A percentile compares a stretch with the other conserved stretches of the same genome.
Evolutionary conservation across 768 basidiomycete genomes (phyloP).

Genomic region (Mrakia frigida): DNA sequence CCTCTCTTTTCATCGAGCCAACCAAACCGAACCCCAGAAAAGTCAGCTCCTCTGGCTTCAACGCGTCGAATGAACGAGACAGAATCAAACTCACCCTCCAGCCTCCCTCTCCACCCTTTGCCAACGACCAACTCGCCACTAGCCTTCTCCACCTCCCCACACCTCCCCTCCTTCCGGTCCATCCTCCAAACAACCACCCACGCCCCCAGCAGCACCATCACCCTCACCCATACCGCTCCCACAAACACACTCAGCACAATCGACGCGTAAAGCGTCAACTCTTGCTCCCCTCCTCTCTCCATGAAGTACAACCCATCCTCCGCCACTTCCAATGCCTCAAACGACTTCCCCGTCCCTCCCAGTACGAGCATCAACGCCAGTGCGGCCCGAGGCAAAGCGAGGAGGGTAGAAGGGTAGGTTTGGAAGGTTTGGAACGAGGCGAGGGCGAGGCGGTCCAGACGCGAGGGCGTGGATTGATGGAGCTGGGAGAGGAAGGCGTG

Average conservation of each 20-base stretch:
- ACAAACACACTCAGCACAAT: background rate
- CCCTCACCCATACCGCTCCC: background rate
- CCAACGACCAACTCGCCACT: background rate
- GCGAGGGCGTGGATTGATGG: background rate
- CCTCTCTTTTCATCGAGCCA: background rate
- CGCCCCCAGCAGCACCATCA: background rate
- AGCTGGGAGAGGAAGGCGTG: constrained; percentile 1
- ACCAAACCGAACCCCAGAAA: background rate
- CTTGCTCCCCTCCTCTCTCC: too few relatives aligned
- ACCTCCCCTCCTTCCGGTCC: background rate
- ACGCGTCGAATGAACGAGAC: background rate
- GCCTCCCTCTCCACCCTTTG: background rate
- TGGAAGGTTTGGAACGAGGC: background rate
- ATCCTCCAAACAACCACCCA: background rate
- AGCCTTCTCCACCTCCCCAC: background rate
- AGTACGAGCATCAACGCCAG: constrained; percentile 1
- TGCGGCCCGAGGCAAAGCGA: background rate
- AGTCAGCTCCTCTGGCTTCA: too few relatives aligned
- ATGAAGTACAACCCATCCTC: constrained; percentile 5
- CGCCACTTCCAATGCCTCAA: background rate
- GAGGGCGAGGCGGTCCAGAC: background rate
- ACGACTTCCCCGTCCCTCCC: background rate
- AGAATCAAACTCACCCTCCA: background rate
- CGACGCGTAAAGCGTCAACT: background rate
- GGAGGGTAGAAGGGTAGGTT: background rate